Evolutionary conservation across 2,329 filamentous ascomycete species (phyloP).

Genomic region (Ciborinia camelliae): DNA sequence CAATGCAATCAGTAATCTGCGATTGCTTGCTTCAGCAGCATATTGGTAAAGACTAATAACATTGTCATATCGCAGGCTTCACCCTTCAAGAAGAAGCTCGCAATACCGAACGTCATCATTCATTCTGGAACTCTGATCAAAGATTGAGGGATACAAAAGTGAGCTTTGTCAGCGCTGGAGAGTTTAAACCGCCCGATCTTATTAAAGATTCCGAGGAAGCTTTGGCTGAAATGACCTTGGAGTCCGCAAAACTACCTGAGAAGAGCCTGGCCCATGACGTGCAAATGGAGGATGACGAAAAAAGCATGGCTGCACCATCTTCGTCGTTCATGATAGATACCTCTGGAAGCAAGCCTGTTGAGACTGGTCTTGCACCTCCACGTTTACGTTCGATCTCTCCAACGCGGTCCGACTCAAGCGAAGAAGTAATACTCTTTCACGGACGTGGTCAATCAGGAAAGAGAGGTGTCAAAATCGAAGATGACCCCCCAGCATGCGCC

Average conservation of each 20-base stretch:
- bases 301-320: neutral
- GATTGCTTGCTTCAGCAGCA: neutral
- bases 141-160: conserved; percentile 55
- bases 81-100: conserved; percentile 54
- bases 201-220: conserved; percentile 33
- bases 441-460: conserved; percentile 43
- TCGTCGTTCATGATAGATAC: conserved; percentile 40
- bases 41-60: neutral
- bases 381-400: conserved; percentile 36
- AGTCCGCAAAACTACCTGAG: conserved; percentile 10
- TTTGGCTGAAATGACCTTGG: conserved; percentile 31
- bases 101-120: conserved; percentile 51
- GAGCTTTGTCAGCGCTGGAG: conserved; percentile 59
- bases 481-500: conserved; percentile 1
- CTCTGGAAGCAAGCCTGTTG: conserved; percentile 31
- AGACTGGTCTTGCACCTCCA: conserved; percentile 38
- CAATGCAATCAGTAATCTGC: neutral
- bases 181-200: conserved; percentile 37
- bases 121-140: conserved; percentile 45
- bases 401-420: conserved; percentile 57
- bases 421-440: conserved; percentile 69
- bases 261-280: conserved; percentile 14
- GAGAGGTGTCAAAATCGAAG: neutral
- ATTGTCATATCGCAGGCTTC: conserved; percentile 26
- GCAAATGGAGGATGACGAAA: conserved; percentile 15